A percentile compares a stretch with the other conserved stretches of the same genome.
Conservation (phyloP, 2,329 filamentous ascomycete species). For the Xylariaceae sp. region DNA sequence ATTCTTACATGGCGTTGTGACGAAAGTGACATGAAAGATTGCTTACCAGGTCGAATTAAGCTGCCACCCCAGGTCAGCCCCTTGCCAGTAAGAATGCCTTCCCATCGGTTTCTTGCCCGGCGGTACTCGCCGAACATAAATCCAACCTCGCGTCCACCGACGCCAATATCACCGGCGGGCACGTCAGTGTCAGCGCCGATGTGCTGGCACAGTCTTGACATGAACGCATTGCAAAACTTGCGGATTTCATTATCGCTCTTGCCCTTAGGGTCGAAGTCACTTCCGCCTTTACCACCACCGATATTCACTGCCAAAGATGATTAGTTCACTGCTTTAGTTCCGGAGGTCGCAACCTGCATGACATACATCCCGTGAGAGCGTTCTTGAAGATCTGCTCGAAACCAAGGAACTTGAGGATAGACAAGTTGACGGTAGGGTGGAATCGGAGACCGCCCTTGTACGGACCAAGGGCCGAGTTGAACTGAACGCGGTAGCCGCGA, state of each 20-base stretch:
- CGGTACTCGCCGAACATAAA: slow-evolving; percentile 95
- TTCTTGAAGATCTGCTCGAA: slow-evolving; percentile 99
- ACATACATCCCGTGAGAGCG: slow-evolving; percentile 88
- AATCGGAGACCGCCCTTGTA: slow-evolving; percentile 98
- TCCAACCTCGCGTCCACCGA: slow-evolving; percentile 86
- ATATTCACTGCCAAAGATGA: slow-evolving; percentile 64
- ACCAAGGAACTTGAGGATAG: slow-evolving; percentile 91
- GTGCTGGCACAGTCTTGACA: slow-evolving; percentile 92
- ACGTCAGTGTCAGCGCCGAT: slow-evolving; percentile 96
- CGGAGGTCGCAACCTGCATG: neutral
- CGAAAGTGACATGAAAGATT: neutral
- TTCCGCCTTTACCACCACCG: slow-evolving; percentile 95
- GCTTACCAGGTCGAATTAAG: slow-evolving; percentile 75
- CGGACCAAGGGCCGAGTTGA: slow-evolving; percentile 94
- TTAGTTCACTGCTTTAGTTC: slow-evolving; percentile 13
- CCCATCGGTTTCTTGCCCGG: slow-evolving; percentile 83
- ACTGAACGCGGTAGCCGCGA: slow-evolving; percentile 94
- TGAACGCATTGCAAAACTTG: slow-evolving; percentile 93
- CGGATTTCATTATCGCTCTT: slow-evolving; percentile 97
- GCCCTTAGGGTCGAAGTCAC: slow-evolving; percentile 98
- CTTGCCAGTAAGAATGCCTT: slow-evolving; percentile 96
- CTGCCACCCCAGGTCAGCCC: slow-evolving; percentile 88
- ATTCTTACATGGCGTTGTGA: too few relatives aligned
- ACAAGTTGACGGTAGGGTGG: slow-evolving; percentile 82
- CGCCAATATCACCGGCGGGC: slow-evolving; percentile 95